Evolutionary conservation across 2,329 filamentous ascomycete species (phyloP), one percentile per base, ranked within the genome.

Genomic region (Trichophyton rubrum): DNA sequence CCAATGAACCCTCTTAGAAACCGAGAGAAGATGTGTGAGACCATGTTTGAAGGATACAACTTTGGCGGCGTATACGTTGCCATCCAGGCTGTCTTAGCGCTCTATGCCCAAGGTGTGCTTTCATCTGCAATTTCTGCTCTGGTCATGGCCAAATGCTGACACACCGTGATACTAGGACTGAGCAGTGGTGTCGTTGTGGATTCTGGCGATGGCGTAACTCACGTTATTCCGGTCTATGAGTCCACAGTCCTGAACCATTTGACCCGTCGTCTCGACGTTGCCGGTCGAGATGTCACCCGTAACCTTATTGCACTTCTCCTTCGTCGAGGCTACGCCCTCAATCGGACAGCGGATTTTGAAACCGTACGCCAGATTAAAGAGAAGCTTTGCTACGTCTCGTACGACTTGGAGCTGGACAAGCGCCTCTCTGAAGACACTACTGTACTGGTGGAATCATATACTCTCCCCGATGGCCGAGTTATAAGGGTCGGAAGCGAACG

Each of bases 351-450:
- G 72, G 93, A 99, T 74, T 99, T 99, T 75, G 93, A 99, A 77
- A 99, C 93, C 3, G 93, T 99, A 61, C 88, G 93, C 64, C 92
- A 97, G 75, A 97, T 99, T 80, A 99, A 99, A 79, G 93, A 99
- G 81, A 99, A 99, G 82, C 87, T 99, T 58, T 97, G 93, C 82
- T 99, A 99, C 74, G 92, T 99, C 61, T 96, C 91, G 11, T 99
- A 97, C 79, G 93, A 99, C 74, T 83, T 99, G 61, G 90, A 95
- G 75, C 81, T 99, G 60, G 93, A 99, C 80, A 91, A 97, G 78
- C 86, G 89, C 67, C 84, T 99, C 65, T 95, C 89, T 70, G 93
- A 99, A 77, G 93, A 99, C 69, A 99, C 93, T 15, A 99, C 93
- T 0, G 90, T 96, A 7, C 80, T 99, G 60, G 93, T 99, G 9